Percentiles rank a stretch among this genome's conserved stretches.
phyloP scores from a whole-genome alignment of 1,284 basidiomycete species.

The Cutaneotrichosporon cutaneum region DNA sequence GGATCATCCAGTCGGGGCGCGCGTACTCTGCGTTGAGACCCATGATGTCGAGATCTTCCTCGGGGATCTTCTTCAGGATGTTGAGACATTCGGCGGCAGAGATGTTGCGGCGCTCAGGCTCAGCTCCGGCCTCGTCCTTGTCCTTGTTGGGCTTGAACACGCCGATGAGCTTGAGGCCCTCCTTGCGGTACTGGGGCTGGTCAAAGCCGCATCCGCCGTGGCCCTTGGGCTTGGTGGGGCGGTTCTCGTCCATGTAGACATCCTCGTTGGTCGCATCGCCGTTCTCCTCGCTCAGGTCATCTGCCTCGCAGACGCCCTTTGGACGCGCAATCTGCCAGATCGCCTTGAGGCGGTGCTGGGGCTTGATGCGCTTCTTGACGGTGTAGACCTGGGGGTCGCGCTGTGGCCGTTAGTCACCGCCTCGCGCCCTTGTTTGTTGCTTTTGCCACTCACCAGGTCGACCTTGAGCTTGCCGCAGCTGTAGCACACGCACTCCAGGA shows the following conservation, averaged over 20 bases:
- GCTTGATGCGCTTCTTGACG: slow-evolving; percentile 78
- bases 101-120: slow-evolving; percentile 86
- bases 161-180: slow-evolving; percentile 93
- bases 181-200: slow-evolving; percentile 89
- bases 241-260: slow-evolving; percentile 54
- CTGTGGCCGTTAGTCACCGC: slow-evolving; percentile 50
- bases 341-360: slow-evolving; percentile 81
- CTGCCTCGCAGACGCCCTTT: slow-evolving; percentile 80
- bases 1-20: slow-evolving; percentile 98
- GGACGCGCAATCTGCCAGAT: slow-evolving; percentile 67
- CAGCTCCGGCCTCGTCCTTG: slow-evolving; percentile 75
- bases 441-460: slow-evolving; percentile 75
- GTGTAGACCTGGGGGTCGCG: slow-evolving; percentile 77
- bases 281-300: slow-evolving; percentile 62
- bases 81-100: slow-evolving; percentile 87
- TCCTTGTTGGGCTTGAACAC: slow-evolving; percentile 93
- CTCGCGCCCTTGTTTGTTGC: slow-evolving; percentile 8
- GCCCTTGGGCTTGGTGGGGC: slow-evolving; percentile 53
- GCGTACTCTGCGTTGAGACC: slow-evolving; percentile 95
- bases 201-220: slow-evolving; percentile 94
- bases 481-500: slow-evolving; percentile 96
- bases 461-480: slow-evolving; percentile 98
- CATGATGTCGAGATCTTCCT: slow-evolving; percentile 83
- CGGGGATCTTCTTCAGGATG: slow-evolving; percentile 88
- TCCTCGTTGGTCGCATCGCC: slow-evolving; percentile 73